Conservation (phyloP, 139 green algal species). For the Marvania coccoides region DNA sequence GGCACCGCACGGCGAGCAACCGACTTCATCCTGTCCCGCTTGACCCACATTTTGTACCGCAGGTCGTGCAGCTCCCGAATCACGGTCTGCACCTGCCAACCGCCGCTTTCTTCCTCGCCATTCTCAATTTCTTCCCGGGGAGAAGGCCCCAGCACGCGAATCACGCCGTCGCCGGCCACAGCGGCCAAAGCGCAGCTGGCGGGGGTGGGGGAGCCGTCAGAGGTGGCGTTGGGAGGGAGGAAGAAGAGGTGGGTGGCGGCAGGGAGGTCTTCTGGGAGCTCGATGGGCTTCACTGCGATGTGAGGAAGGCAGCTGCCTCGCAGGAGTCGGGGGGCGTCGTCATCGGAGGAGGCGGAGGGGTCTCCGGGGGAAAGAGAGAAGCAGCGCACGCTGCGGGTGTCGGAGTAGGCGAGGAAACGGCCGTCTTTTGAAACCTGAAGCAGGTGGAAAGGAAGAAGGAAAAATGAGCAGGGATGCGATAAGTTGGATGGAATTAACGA, state of each 20-base stretch:
- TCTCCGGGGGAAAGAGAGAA: too few relatives aligned
- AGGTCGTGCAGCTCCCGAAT: constrained; percentile 24
- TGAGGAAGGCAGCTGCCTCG: neutral
- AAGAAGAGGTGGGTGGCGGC: constrained; percentile 20
- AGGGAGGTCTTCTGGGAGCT: constrained; percentile 13
- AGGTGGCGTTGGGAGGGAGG: neutral
- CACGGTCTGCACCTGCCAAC: too few relatives aligned
- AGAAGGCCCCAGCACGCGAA: neutral
- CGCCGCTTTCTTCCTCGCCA: neutral
- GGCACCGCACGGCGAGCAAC: constrained; percentile 11
- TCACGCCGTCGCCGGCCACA: neutral
- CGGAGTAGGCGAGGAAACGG: constrained; percentile 44
- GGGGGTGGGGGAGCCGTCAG: neutral
- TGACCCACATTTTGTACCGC: constrained; percentile 15
- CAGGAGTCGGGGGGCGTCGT: too few relatives aligned
- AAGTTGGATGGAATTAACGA: neutral
- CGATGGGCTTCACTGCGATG: constrained; percentile 1
- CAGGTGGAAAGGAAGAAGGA: too few relatives aligned
- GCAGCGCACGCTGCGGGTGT: constrained; percentile 34
- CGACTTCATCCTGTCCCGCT: constrained; percentile 7
- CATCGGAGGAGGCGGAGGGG: too few relatives aligned
- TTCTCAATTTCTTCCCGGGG: neutral
- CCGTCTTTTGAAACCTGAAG: constrained; percentile 70
- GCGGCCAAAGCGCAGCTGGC: neutral
- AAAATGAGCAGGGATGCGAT: too few relatives aligned